Percentiles rank a stretch among this genome's conserved stretches.
Evolutionary conservation across 2,329 filamentous ascomycete species (phyloP).

Genomic region (Mycocentrospora acerina): DNA sequence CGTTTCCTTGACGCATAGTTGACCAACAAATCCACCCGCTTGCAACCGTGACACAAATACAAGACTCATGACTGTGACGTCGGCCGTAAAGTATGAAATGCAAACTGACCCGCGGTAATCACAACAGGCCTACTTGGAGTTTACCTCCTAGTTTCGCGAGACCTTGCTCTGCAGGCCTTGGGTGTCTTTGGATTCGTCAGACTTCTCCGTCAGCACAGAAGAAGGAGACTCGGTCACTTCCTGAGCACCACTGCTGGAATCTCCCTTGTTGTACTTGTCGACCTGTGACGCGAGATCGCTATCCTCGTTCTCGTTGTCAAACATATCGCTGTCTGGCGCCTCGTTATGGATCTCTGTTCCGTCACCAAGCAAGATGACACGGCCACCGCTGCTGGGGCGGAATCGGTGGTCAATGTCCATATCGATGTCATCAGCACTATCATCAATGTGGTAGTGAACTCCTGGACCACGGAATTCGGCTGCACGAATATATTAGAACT

Average conservation of each 20-base stretch:
- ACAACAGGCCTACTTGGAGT: constrained; percentile 7
- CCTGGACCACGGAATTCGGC: constrained; percentile 55
- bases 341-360: constrained; percentile 90
- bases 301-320: constrained; percentile 85
- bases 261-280: constrained; percentile 56
- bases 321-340: constrained; percentile 89
- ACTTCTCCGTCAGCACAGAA: constrained; percentile 42
- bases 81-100: background rate
- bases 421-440: constrained; percentile 64
- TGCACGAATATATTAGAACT: constrained; percentile 42
- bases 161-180: constrained; percentile 7
- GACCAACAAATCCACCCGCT: constrained; percentile 15
- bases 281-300: constrained; percentile 85
- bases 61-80: constrained; percentile 9
- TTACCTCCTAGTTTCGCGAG: constrained; percentile 13
- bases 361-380: constrained; percentile 93
- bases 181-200: constrained; percentile 24
- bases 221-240: constrained; percentile 39
- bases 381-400: constrained; percentile 69
- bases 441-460: constrained; percentile 53
- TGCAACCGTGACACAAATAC: constrained; percentile 17
- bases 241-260: constrained; percentile 20
- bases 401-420: constrained; percentile 70
- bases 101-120: too few species aligned
- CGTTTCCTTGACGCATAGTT: constrained; percentile 24